These are phyloP conservation scores for Microstegium vimineum DNA, from an alignment of 176 grass and related monocot species.

Conservation along the genomic window DNA sequence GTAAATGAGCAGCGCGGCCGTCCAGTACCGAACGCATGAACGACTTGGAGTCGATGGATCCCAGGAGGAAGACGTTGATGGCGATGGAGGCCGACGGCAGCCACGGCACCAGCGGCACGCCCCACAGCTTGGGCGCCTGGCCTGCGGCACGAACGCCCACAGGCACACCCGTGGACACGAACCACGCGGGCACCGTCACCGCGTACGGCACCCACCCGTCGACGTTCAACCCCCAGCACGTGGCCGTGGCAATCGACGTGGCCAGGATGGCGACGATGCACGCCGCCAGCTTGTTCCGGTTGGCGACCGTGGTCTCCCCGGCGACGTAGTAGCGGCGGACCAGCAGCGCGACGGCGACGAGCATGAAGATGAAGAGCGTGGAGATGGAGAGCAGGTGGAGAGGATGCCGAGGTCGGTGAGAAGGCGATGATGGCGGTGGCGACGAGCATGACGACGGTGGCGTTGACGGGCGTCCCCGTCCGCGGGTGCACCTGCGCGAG, in stretches of 20 bases:
- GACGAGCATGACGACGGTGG: conserved; percentile 60
- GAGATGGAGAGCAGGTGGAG: conserved; percentile 62
- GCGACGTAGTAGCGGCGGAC: conserved; percentile 54
- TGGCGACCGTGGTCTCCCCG: conserved; percentile 28
- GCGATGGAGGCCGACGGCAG: conserved; percentile 68
- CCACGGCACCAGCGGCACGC: conserved; percentile 65
- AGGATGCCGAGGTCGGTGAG: conserved; percentile 55
- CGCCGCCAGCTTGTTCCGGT: conserved; percentile 38
- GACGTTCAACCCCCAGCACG: conserved; percentile 19
- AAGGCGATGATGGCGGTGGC: conserved; percentile 55
- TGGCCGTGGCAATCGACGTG: conserved; percentile 28
- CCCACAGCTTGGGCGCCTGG: conserved; percentile 51
- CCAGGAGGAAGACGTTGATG: conserved; percentile 87
- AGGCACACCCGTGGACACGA: conserved; percentile 36
- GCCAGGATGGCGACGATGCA: conserved; percentile 37
- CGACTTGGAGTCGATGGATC: conserved; percentile 78
- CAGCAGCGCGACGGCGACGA: conserved; percentile 57
- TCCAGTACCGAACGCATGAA: conserved; percentile 86
- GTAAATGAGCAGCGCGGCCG: conserved; percentile 53
- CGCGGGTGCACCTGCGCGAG: conserved; percentile 40
- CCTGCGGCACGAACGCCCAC: conserved; percentile 50
- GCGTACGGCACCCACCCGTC: conserved; percentile 41
- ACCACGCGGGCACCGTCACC: conserved; percentile 36
- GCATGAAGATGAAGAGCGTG: conserved; percentile 78
- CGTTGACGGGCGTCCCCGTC: conserved; percentile 52